Evolutionary conservation across 78 protist genomes (phyloP).

Genomic region (Chrysochromulina parva): DNA sequence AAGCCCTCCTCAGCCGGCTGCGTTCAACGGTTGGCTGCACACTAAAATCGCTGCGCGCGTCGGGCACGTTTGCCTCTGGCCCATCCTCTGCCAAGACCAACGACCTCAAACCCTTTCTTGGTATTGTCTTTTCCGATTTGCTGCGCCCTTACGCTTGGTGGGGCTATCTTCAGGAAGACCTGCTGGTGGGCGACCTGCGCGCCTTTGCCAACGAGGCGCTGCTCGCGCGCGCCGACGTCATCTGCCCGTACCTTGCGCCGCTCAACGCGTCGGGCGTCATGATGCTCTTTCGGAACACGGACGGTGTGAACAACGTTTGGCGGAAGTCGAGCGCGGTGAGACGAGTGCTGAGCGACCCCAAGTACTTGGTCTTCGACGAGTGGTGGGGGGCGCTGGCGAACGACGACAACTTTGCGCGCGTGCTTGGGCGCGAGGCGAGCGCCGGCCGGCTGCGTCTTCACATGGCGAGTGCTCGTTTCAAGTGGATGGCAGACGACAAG

Average conservation of each 20-base stretch:
- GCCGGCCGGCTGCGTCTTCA: not conserved
- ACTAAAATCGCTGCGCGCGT: too few species aligned
- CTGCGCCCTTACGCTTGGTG: not conserved
- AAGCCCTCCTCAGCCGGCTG: too few species aligned
- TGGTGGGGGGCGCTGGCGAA: constrained; percentile 8
- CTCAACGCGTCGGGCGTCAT: not conserved
- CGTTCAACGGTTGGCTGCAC: too few species aligned
- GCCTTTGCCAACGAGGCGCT: not conserved
- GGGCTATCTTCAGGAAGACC: not conserved
- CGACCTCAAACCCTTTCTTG: not conserved
- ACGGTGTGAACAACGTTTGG: not conserved
- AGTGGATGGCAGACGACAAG: too few species aligned
- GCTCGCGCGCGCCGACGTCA: not conserved
- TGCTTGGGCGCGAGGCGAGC: not conserved
- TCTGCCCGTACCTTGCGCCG: not conserved
- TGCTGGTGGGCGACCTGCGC: not conserved
- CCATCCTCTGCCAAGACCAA: not conserved
- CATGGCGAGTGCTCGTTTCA: not conserved
- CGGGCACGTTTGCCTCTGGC: too few species aligned
- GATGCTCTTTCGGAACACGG: not conserved
- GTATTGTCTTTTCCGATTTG: not conserved
- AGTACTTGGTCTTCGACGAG: not conserved
- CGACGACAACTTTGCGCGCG: not conserved
- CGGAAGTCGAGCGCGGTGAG: not conserved
- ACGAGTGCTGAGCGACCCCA: not conserved